Conservation (phyloP, 2,329 filamentous ascomycete genomes). For the Sclerotinia sclerotiorum region DNA sequence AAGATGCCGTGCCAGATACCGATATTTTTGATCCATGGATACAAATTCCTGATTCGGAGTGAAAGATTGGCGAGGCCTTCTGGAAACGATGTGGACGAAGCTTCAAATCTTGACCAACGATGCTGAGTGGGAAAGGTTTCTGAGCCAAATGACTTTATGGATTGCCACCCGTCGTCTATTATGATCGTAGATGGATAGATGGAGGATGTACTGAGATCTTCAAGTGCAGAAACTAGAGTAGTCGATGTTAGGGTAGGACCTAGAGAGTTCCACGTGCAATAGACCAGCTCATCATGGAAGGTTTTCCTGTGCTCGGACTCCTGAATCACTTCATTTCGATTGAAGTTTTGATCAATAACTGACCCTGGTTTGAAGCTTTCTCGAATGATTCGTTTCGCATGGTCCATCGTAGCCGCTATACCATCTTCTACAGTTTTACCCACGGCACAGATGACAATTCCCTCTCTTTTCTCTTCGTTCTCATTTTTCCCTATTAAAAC, state of each 20-base stretch:
- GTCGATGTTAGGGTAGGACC: slow-evolving; percentile 22
- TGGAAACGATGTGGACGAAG: slow-evolving; percentile 24
- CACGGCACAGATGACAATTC: slow-evolving; percentile 19
- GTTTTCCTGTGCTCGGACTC: not conserved
- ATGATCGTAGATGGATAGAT: slow-evolving; percentile 28
- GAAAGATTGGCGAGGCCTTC: slow-evolving; percentile 24
- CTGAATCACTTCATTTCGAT: too few relatives aligned
- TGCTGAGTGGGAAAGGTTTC: slow-evolving; percentile 2
- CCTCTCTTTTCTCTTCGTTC: not conserved
- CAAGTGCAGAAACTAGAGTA: slow-evolving; percentile 22
- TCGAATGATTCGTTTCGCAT: slow-evolving; percentile 21
- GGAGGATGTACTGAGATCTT: slow-evolving; percentile 14
- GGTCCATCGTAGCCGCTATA: slow-evolving; percentile 19
- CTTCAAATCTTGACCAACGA: slow-evolving; percentile 27
- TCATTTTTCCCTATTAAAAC: slow-evolving; percentile 22
- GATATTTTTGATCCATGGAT: slow-evolving; percentile 27
- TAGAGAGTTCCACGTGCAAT: slow-evolving; percentile 29
- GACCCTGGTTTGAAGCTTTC: not conserved
- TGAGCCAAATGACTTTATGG: slow-evolving; percentile 19
- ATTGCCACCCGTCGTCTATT: slow-evolving; percentile 31
- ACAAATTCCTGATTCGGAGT: slow-evolving; percentile 8
- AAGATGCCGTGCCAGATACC: slow-evolving; percentile 29
- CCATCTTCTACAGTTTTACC: slow-evolving; percentile 24
- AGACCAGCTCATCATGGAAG: slow-evolving; percentile 24
- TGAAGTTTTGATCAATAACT: not conserved